Percentiles rank a stretch among this genome's conserved stretches.
Evolutionary conservation across 1,284 basidiomycete species (phyloP).

Genomic region (Heliocybe sulcata): DNA sequence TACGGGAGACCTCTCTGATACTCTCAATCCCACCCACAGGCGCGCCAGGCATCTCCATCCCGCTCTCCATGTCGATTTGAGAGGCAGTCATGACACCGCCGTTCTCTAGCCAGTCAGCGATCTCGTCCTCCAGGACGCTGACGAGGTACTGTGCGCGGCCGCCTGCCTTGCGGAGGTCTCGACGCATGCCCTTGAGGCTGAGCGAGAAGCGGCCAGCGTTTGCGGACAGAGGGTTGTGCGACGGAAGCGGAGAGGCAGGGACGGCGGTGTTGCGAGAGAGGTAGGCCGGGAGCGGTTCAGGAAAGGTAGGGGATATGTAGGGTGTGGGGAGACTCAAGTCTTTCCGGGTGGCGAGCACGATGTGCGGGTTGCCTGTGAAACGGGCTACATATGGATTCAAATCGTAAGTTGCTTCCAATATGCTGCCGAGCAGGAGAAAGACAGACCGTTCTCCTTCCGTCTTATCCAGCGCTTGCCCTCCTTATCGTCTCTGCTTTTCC

Average conservation of each 20-base stretch:
- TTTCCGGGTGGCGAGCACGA: constrained; percentile 46
- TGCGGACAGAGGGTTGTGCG: constrained; percentile 43
- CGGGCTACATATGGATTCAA: constrained; percentile 33
- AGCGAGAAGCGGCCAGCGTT: constrained; percentile 71
- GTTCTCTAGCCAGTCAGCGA: constrained; percentile 51
- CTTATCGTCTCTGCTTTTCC: constrained; percentile 42
- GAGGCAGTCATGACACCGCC: constrained; percentile 51
- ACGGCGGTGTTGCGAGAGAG: constrained; percentile 52
- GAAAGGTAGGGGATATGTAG: constrained; percentile 51
- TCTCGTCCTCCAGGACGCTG: constrained; percentile 54
- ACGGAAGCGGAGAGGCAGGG: constrained; percentile 33
- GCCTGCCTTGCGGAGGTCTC: constrained; percentile 54
- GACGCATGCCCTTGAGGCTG: constrained; percentile 66
- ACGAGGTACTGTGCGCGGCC: constrained; percentile 55
- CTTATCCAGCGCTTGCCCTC: constrained; percentile 73
- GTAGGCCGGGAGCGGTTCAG: constrained; percentile 63
- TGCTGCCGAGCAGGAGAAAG: neutral
- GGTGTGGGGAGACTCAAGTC: constrained; percentile 46
- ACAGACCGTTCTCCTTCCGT: constrained; percentile 68
- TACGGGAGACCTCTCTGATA: constrained; percentile 57
- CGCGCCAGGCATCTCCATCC: constrained; percentile 28
- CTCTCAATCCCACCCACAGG: constrained; percentile 44
- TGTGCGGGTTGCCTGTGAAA: constrained; percentile 65
- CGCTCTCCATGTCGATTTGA: constrained; percentile 24
- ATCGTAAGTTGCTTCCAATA: constrained; percentile 2